Conservation (phyloP, 352 stramenopile species). For the Pythium plurisporium region DNA sequence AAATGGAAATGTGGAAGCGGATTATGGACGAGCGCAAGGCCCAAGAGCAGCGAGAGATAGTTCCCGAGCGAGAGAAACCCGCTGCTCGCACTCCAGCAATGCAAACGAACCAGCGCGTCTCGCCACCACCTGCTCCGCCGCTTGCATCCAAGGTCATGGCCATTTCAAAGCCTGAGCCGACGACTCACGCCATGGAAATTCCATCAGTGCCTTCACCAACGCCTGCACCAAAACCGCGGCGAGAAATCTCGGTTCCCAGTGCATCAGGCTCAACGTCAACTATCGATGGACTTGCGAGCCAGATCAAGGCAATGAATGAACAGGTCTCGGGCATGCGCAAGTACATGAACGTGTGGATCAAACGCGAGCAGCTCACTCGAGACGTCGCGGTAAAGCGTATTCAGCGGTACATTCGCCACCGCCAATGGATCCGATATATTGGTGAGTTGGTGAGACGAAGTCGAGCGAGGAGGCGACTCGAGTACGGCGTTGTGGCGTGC, state of each 20-base stretch:
- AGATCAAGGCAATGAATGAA: conserved; percentile 34
- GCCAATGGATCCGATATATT: conserved; percentile 3
- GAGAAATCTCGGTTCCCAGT: background rate
- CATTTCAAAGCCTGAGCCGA: too few relatives aligned
- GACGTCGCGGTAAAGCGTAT: conserved; percentile 40
- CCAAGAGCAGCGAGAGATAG: conserved; percentile 25
- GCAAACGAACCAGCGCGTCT: too few relatives aligned
- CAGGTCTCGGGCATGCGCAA: conserved; percentile 59
- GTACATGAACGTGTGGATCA: conserved; percentile 78
- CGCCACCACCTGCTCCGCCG: background rate
- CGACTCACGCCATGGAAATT: too few relatives aligned
- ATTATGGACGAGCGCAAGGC: conserved; percentile 45
- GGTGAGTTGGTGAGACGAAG: conserved; percentile 13
- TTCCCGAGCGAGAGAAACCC: background rate
- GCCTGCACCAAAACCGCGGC: background rate
- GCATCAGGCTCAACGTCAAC: background rate
- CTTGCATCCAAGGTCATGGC: too few relatives aligned
- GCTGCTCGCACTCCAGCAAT: too few relatives aligned
- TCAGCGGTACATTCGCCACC: conserved; percentile 31
- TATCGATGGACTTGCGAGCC: conserved; percentile 1
- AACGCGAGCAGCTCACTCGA: conserved; percentile 56
- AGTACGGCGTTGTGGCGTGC: conserved; percentile 16
- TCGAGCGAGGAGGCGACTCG: conserved; percentile 2
- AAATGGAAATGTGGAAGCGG: conserved; percentile 65
- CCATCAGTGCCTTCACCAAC: conserved; percentile 2